Percentiles rank a stretch among this genome's conserved stretches.
Conservation (phyloP, 306 rosid genomes). For the Trifolium fragiferum region DNA sequence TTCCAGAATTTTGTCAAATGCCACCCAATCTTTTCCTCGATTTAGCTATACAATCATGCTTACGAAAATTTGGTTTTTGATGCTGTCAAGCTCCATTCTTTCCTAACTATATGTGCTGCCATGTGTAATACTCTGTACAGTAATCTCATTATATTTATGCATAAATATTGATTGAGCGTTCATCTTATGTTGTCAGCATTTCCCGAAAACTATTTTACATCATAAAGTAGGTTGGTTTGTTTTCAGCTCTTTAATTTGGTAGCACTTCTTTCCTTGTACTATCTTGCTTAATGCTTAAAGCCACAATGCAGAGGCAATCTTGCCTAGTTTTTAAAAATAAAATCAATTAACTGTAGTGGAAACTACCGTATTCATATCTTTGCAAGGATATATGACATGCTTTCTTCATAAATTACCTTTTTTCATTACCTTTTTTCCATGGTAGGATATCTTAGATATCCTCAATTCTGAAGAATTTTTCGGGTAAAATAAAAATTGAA, state of each 20-base stretch:
- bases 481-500: no score
- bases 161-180: neutral
- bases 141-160: neutral
- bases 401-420: neutral
- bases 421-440: no score
- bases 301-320: neutral
- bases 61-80: neutral
- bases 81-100: neutral
- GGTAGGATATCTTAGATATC: no score
- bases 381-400: neutral
- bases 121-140: neutral
- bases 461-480: no score
- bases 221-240: conserved; percentile 7
- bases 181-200: neutral
- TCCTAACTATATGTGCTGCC: neutral
- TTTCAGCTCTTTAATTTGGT: conserved; percentile 4
- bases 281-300: neutral
- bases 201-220: neutral
- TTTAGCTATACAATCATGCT: neutral
- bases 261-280: conserved; percentile 13
- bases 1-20: neutral
- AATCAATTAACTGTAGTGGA: neutral
- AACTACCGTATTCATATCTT: neutral
- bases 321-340: neutral
- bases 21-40: neutral